Evolutionary conservation across 1,139 yeast genomes (phyloP).

Genomic region (Scheffersomyces parashehatae): DNA sequence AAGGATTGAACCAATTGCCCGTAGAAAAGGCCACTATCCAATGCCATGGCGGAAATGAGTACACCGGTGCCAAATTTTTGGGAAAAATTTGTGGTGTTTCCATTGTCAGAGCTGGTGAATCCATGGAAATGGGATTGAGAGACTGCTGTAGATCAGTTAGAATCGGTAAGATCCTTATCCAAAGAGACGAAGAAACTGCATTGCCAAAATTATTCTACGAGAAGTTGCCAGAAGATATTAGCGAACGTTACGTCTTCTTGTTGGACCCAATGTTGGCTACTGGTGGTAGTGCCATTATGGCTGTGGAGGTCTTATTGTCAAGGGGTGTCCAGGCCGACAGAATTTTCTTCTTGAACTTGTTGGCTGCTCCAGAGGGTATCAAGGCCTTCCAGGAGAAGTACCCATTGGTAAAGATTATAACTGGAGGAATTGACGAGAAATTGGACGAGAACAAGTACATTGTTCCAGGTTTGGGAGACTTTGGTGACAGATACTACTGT

Average conservation of each 20-base stretch:
- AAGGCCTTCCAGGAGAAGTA: slow-evolving; percentile 71
- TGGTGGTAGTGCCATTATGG: slow-evolving; percentile 98
- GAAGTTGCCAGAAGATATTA: slow-evolving; percentile 88
- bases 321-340: slow-evolving; percentile 88
- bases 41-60: slow-evolving; percentile 76
- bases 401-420: slow-evolving; percentile 84
- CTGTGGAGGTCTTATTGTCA: slow-evolving; percentile 82
- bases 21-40: slow-evolving; percentile 65
- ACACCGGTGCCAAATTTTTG: slow-evolving; percentile 76
- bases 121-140: slow-evolving; percentile 97
- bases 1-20: slow-evolving; percentile 90
- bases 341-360: slow-evolving; percentile 82
- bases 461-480: slow-evolving; percentile 95
- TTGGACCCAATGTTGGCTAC: slow-evolving; percentile 98
- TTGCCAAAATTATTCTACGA: slow-evolving; percentile 81
- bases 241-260: slow-evolving; percentile 82
- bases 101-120: slow-evolving; percentile 96
- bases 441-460: slow-evolving; percentile 83
- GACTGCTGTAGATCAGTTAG: slow-evolving; percentile 94
- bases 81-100: slow-evolving; percentile 98
- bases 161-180: slow-evolving; percentile 93
- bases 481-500: slow-evolving; percentile 96
- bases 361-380: slow-evolving; percentile 95
- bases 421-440: slow-evolving; percentile 89
- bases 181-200: slow-evolving; percentile 92